Conservation (phyloP, 192 early-diverging fungal species). For the Linnemannia hyalina region DNA sequence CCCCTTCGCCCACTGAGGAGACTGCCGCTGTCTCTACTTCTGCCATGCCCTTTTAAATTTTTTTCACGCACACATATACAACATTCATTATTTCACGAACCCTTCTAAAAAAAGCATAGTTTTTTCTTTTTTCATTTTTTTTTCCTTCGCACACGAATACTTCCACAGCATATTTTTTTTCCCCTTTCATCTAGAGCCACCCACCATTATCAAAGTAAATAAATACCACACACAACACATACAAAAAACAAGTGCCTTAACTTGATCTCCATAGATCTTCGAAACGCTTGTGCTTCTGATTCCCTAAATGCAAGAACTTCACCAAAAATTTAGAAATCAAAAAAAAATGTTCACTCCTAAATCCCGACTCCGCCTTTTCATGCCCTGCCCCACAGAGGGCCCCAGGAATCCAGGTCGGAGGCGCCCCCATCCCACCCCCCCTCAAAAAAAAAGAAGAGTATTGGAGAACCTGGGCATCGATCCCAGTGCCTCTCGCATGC, state of each 20-base stretch:
- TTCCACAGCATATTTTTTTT: neutral
- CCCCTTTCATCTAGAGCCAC: neutral
- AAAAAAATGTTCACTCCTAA: no score
- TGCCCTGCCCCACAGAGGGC: no score
- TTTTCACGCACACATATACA: no score
- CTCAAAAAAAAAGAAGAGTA: neutral
- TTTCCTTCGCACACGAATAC: neutral
- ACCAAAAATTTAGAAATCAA: no score
- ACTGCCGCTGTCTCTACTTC: neutral
- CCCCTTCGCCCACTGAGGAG: constrained; percentile 48
- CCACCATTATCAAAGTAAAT: no score
- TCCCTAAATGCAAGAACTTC: no score
- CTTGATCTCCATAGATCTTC: no score
- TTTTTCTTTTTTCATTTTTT: no score
- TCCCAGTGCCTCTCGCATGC: constrained; percentile 6
- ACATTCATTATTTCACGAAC: no score
- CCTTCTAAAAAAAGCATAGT: neutral
- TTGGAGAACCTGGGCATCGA: constrained; percentile 7
- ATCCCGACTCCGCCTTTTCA: no score
- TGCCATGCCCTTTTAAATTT: constrained; percentile 16
- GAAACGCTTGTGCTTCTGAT: no score
- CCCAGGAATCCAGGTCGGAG: neutral
- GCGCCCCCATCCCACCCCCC: no score
- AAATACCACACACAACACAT: neutral
- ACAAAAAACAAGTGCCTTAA: neutral